Base-by-base conservation (phyloP, 169 alveolate species). In the Eimeria zaria region DNA sequence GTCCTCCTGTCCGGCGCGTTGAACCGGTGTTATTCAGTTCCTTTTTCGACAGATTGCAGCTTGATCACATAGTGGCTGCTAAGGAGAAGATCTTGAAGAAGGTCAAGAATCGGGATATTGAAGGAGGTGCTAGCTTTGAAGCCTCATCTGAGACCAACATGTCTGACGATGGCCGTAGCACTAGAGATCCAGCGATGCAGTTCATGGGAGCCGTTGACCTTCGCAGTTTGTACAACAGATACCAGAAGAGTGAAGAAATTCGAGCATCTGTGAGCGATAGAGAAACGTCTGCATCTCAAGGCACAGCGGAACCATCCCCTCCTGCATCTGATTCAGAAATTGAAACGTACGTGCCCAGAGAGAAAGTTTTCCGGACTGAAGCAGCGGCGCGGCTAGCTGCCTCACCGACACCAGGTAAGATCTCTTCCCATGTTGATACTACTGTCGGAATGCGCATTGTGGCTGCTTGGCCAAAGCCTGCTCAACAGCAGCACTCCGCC, bases 341-440 rank as follows among this genome's bases (percentile, higher is more conserved):
- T 41, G 94, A 87, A 51, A 20, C 60, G 20, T 46, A 36, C 64
- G 78, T 44, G 36, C 81, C 94, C 36, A 71, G 33, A 55, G 94
- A 87, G 64, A 87, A 87, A 64, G 81, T 87, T 33, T 87, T 87
- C 46, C 94, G 94, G 9, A 87, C 94, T 41, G 94, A 87, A 27
- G 94, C 94, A 36, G 94, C 94, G 14, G 94, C 94, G 51, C 48
- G 81, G 81, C 94, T 87, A 12, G 94, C 94, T 87, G 94, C 62
- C 3, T 87, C 94, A 30, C 94, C 83, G 64, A 30, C 64, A 14
- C 39, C 83, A 87, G 81, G 83, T 44, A 64, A 87, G 44, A 60
- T 60, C 14, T 46, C 80, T n/a, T 87, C 94, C 67, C 83, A 44
- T 87, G 84, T 55, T 51, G 94, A 18, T 64, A 30, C 81, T 41